Percentiles rank a stretch among this genome's conserved stretches.
These are phyloP conservation scores for Eimeria praecox DNA, from an alignment of 169 alveolate genomes.

Conservation along the genomic window DNA sequence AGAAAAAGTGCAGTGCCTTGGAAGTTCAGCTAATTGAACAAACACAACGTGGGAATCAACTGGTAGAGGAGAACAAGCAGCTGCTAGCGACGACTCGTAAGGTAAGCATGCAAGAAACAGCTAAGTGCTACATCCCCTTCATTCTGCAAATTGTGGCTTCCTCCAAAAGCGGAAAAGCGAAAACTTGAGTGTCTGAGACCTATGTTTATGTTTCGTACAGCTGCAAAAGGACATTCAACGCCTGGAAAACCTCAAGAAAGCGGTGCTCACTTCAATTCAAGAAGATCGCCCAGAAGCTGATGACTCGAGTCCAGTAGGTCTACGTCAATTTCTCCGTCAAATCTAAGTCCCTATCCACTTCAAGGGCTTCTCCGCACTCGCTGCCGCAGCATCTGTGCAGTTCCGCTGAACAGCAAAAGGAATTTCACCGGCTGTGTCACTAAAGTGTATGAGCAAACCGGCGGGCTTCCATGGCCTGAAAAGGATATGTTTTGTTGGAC, in stretches of 20 bases:
- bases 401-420: neutral
- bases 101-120: conserved; percentile 44
- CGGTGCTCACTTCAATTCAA: conserved; percentile 91
- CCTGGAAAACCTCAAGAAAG: conserved; percentile 89
- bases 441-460: neutral
- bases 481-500: neutral
- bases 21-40: conserved; percentile 92
- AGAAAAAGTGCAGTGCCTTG: conserved; percentile 90
- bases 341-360: neutral
- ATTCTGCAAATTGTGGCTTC: neutral
- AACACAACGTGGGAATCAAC: conserved; percentile 91
- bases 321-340: neutral
- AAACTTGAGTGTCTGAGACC: neutral
- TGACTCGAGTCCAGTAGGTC: conserved; percentile 23
- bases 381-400: neutral
- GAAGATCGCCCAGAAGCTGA: conserved; percentile 88
- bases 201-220: conserved; percentile 59
- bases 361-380: no score
- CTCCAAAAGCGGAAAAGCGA: neutral
- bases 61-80: conserved; percentile 91
- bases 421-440: neutral
- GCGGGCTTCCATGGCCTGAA: neutral
- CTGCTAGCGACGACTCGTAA: conserved; percentile 88
- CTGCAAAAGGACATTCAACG: conserved; percentile 90
- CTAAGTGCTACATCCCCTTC: neutral